Evolutionary conservation across 2,329 filamentous ascomycete species (phyloP).

Genomic region (Aaosphaeria arxii): DNA sequence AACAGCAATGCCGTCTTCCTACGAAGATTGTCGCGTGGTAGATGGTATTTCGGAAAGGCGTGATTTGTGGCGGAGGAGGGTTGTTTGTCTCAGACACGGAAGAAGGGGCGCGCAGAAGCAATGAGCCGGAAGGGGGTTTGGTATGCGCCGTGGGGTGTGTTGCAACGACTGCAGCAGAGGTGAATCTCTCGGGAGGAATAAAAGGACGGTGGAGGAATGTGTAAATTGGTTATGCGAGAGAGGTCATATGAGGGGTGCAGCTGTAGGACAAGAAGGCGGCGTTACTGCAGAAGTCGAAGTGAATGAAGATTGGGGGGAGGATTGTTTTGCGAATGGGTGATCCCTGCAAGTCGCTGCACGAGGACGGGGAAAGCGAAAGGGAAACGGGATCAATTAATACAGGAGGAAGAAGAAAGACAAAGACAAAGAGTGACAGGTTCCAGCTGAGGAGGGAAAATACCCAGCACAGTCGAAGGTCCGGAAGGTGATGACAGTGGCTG

Average conservation of each 20-base stretch:
- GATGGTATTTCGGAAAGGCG: too few species aligned
- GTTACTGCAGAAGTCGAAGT: too few species aligned
- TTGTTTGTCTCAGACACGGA: too few species aligned
- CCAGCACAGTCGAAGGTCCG: slow-evolving; percentile 14
- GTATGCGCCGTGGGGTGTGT: too few species aligned
- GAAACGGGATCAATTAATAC: slow-evolving; percentile 18
- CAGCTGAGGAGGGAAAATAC: slow-evolving; percentile 3
- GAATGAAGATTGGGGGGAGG: slow-evolving; percentile 7
- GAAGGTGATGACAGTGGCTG: slow-evolving; percentile 8
- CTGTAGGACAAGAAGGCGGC: slow-evolving; percentile 6
- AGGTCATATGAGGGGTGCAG: slow-evolving; percentile 4
- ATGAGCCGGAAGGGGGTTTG: too few species aligned
- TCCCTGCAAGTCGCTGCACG: slow-evolving; percentile 8
- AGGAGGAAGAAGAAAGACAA: slow-evolving; percentile 3
- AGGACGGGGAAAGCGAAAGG: neutral
- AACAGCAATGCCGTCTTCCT: too few species aligned
- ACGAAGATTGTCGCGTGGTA: too few species aligned
- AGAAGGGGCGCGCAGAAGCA: too few species aligned
- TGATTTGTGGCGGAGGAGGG: too few species aligned
- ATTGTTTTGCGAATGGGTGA: slow-evolving; percentile 20
- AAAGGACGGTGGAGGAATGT: too few species aligned
- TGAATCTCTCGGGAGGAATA: too few species aligned
- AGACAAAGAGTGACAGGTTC: slow-evolving; percentile 19
- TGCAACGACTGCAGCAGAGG: too few species aligned
- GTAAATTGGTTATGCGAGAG: neutral